phyloP scores from a whole-genome alignment of 1,284 basidiomycete species.

The Xerocomus amazonicus region DNA sequence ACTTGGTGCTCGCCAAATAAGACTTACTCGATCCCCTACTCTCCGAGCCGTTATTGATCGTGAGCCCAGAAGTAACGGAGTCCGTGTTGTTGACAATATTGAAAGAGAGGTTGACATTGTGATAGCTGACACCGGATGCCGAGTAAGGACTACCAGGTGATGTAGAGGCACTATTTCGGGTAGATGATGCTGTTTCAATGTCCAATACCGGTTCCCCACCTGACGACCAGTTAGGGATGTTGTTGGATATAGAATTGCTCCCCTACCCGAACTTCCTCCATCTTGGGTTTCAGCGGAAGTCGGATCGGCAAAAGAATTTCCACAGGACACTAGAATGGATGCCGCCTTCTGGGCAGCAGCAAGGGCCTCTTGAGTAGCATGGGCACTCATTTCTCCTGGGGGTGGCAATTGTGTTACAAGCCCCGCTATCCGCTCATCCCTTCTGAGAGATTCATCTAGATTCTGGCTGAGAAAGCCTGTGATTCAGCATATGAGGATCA shows the following conservation, averaged over 20 bases:
- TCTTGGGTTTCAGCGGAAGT: neutral
- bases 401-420: neutral
- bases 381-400: neutral
- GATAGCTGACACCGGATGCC: neutral
- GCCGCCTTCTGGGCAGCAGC: neutral
- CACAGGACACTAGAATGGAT: neutral
- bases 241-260: no score
- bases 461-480: neutral
- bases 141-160: conserved; percentile 7
- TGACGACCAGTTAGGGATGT: no score
- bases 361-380: conserved; percentile 2
- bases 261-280: conserved; percentile 1
- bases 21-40: conserved; percentile 13
- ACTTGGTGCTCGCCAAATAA: neutral
- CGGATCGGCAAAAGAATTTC: neutral
- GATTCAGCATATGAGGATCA: neutral
- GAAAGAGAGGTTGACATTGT: conserved; percentile 4
- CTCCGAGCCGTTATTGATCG: conserved; percentile 5
- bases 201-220: no score
- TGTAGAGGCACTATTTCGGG: neutral
- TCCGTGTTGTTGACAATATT: conserved; percentile 5
- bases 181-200: neutral
- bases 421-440: neutral
- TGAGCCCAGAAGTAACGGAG: neutral
- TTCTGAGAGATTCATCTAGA: conserved; percentile 1